Percentiles rank a stretch among this genome's conserved stretches.
Evolutionary conservation across 495 filamentous ascomycete species (phyloP).

Genomic region (Antarctomyces pellizariae): DNA sequence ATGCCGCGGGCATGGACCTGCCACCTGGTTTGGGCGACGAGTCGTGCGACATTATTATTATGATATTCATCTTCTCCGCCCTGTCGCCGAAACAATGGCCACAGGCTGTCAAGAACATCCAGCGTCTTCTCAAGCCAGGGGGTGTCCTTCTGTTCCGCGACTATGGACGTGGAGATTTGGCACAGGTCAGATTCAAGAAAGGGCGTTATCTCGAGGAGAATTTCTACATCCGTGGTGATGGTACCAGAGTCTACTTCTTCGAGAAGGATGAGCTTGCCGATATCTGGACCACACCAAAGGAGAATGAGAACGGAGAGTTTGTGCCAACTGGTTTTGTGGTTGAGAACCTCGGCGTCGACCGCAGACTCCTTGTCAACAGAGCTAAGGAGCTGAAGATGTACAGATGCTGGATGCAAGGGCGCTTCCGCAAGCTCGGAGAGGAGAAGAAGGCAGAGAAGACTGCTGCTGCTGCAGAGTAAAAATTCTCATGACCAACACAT

Average conservation of each 20-base stretch:
- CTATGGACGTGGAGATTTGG: conserved; percentile 84
- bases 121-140: conserved; percentile 62
- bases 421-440: conserved; percentile 50
- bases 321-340: conserved; percentile 33
- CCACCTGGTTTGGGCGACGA: conserved; percentile 53
- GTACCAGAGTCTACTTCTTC: conserved; percentile 94
- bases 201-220: conserved; percentile 82
- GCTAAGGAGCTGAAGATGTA: conserved; percentile 90
- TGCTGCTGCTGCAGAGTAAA: too few relatives aligned
- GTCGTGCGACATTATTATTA: conserved; percentile 68
- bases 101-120: conserved; percentile 58
- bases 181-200: conserved; percentile 92
- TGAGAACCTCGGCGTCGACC: conserved; percentile 54
- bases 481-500: too few relatives aligned
- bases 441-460: too few relatives aligned
- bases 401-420: conserved; percentile 88
- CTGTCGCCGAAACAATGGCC: conserved; percentile 68
- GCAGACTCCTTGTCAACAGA: conserved; percentile 77
- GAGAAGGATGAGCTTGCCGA: conserved; percentile 55
- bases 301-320: conserved; percentile 6
- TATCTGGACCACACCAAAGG: conserved; percentile 71
- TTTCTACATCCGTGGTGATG: conserved; percentile 89
- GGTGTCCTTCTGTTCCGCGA: conserved; percentile 83
- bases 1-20: conserved; percentile 43
- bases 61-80: conserved; percentile 95